Base-by-base conservation (phyloP, 192 early-diverging fungal genomes). In the Coemansia sp. region DNA sequence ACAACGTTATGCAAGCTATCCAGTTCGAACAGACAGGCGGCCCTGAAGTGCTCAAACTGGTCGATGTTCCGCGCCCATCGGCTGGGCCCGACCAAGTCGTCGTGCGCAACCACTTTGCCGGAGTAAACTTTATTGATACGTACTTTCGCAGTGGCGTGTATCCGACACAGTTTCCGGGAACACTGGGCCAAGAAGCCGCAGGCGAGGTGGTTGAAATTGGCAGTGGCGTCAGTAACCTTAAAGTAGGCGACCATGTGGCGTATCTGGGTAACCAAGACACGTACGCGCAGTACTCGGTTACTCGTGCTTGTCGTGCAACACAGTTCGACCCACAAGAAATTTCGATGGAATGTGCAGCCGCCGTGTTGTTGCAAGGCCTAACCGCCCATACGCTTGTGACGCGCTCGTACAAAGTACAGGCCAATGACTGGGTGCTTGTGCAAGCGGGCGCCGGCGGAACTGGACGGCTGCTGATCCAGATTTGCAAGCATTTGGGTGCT, bases 371-470 rank as follows among this genome's bases (percentile, higher is more conserved):
- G 22, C 93, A 98, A 72, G 93, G 91, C 5, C 62, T 93, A 66
- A 96, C 94, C 17, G 93, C 92, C 5, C 85, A 87, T 64, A 79
- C 87, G 3, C 81, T 95, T 65, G 85, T 88, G 5, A 83, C 82
- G 2, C 76, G 89, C 23, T 85, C 85, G 10, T 92, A 94, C 66
- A 59, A 66, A 23, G 92, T 96, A 36, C 78, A 89, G 68, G 42
- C 54, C 5, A 83, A 85, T 31, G 91, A 96, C 71, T 89, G 82
- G 73, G 86, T 98, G 52, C 75, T 98, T 28, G 84, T 98, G 26
- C 90, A 94, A 59, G 94, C 95, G 3, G 93, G 91, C 3, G 95
- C 94, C 14, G 94, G 95, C 10, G 95, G 94, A 34, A 89, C 91
- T 25, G 96, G 96, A 4, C 77, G 85, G 12, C 69, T 94, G 17